phyloP scores from a whole-genome alignment of 768 basidiomycete species.

The Termitomyces sp. region DNA sequence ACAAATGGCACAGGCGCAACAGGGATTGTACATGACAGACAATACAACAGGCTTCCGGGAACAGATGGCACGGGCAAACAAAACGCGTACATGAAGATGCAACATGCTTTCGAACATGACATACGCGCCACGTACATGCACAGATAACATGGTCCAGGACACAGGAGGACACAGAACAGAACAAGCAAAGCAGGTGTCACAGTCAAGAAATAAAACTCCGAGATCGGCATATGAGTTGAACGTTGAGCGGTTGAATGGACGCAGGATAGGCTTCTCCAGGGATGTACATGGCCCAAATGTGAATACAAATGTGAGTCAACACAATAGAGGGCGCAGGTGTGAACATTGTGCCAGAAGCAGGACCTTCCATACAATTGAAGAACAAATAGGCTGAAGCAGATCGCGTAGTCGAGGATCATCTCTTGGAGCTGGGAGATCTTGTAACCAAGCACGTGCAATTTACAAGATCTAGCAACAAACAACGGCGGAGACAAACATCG shows the following conservation, averaged over 20 bases:
- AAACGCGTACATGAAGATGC: not conserved
- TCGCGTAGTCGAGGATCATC: not conserved
- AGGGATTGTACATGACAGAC: not conserved
- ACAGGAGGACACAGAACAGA: not conserved
- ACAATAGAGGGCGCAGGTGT: no score
- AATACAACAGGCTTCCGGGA: not conserved
- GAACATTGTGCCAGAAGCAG: not conserved
- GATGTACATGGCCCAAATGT: not conserved
- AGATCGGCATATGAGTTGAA: not conserved
- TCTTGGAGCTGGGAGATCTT: no score
- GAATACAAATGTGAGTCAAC: not conserved
- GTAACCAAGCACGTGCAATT: no score
- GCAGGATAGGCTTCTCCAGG: not conserved
- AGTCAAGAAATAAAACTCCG: not conserved
- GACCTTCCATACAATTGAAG: not conserved
- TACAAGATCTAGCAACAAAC: no score
- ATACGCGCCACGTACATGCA: not conserved
- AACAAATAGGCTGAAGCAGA: no score
- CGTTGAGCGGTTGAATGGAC: no score
- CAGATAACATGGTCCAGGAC: not conserved
- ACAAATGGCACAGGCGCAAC: conserved; percentile 1
- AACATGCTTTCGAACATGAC: not conserved
- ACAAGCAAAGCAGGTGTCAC: not conserved
- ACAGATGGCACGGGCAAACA: not conserved
- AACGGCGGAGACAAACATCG: no score